These are phyloP conservation scores for Rubus parviflorus DNA, from an alignment of 306 rosid species.

Conservation along the genomic window DNA sequence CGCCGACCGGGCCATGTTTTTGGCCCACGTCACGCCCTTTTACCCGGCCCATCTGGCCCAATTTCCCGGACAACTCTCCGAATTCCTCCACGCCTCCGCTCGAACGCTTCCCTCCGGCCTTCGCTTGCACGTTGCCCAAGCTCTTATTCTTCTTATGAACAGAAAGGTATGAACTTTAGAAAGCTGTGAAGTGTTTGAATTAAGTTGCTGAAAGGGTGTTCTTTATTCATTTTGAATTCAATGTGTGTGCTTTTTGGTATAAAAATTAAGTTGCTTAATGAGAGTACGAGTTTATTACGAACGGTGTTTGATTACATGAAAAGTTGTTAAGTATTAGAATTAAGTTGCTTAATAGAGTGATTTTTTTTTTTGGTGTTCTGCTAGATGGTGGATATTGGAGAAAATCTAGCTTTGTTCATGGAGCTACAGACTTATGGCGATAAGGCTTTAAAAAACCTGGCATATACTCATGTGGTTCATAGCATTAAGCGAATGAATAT, in stretches of 20 bases:
- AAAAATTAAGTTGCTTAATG: too few species aligned
- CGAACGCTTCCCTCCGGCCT: slow-evolving; percentile 57
- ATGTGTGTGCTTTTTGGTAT: background rate
- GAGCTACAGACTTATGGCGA: slow-evolving; percentile 78
- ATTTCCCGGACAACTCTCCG: slow-evolving; percentile 59
- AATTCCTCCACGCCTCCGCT: slow-evolving; percentile 57
- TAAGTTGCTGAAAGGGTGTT: background rate
- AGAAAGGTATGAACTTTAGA: slow-evolving; percentile 38
- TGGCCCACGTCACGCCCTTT: slow-evolving; percentile 70
- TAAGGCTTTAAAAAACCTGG: slow-evolving; percentile 50
- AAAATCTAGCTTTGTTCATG: slow-evolving; percentile 68
- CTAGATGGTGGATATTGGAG: slow-evolving; percentile 60
- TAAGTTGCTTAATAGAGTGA: background rate
- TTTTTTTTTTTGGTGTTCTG: background rate
- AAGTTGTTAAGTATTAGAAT: background rate
- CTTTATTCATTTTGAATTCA: background rate
- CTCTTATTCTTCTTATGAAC: slow-evolving; percentile 69
- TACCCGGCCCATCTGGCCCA: slow-evolving; percentile 55
- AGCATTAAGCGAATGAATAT: slow-evolving; percentile 70
- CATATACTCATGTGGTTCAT: slow-evolving; percentile 65
- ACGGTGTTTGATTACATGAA: slow-evolving; percentile 6
- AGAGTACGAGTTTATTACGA: too few species aligned
- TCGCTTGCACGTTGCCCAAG: slow-evolving; percentile 46
- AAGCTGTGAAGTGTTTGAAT: too few species aligned
- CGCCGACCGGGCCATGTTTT: slow-evolving; percentile 61